phyloP scores from a whole-genome alignment of 139 green algal genomes.

The Coelastrella sp. region DNA sequence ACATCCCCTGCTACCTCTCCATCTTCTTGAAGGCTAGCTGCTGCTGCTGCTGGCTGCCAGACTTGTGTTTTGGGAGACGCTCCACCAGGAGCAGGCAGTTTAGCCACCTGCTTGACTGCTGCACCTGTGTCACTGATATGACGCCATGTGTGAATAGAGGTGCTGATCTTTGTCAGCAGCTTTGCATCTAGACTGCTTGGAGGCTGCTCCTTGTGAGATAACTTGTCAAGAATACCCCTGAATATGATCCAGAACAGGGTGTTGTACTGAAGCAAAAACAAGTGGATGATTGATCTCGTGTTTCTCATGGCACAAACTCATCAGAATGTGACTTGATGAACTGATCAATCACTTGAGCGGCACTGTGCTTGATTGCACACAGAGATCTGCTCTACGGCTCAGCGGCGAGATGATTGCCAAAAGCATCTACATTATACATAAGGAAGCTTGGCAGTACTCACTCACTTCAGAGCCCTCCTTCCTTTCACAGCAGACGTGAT shows the following conservation, averaged over 20 bases:
- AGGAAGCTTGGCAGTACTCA: not conserved
- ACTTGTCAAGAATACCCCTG: not conserved
- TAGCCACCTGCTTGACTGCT: not conserved
- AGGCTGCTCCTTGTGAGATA: slow-evolving; percentile 13
- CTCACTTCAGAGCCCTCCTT: slow-evolving; percentile 36
- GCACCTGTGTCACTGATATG: not conserved
- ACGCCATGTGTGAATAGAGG: slow-evolving; percentile 9
- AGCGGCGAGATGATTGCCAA: too few species aligned
- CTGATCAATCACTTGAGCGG: too few species aligned
- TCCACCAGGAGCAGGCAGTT: not conserved
- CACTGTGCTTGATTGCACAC: too few species aligned
- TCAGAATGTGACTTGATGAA: too few species aligned
- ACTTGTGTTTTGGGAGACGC: not conserved
- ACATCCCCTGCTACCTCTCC: slow-evolving; percentile 22
- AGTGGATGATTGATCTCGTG: too few species aligned
- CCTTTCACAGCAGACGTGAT: not conserved
- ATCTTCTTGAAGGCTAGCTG: slow-evolving; percentile 29
- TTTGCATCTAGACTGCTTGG: not conserved
- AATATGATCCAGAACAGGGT: not conserved
- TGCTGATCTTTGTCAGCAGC: not conserved
- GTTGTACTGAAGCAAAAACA: not conserved
- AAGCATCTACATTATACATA: too few species aligned
- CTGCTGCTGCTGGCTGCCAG: not conserved
- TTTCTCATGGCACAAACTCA: too few species aligned
- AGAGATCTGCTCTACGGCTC: too few species aligned